Percentiles rank a stretch among this genome's conserved stretches.
phyloP scores from a whole-genome alignment of 331 rosid genomes.

The Rhamnella rubrinervis region DNA sequence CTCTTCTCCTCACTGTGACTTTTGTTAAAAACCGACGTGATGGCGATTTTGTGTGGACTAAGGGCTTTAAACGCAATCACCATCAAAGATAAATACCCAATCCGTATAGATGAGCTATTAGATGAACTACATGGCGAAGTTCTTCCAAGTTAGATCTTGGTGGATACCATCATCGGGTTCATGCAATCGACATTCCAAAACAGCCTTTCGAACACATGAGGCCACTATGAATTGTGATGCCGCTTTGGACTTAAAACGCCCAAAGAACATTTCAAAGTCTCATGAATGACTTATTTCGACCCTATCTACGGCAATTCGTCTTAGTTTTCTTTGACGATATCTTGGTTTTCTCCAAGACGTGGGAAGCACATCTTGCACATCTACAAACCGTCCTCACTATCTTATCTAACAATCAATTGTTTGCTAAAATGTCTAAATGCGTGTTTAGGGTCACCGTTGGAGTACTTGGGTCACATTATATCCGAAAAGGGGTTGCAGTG shows the following conservation, averaged over 20 bases:
- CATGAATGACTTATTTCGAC: not conserved
- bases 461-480: not conserved
- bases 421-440: not conserved
- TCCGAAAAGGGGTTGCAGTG: not conserved
- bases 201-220: too few species aligned
- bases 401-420: not conserved
- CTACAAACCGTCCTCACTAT: not conserved
- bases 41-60: not conserved
- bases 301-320: not conserved
- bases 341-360: not conserved
- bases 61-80: not conserved
- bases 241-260: not conserved
- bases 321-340: slow-evolving; percentile 10
- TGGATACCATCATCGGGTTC: too few species aligned
- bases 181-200: too few species aligned
- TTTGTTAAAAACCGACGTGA: not conserved
- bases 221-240: not conserved
- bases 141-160: too few species aligned
- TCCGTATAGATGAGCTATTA: too few species aligned
- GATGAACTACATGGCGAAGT: too few species aligned
- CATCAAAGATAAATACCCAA: too few species aligned
- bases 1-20: too few species aligned
- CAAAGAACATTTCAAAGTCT: not conserved
- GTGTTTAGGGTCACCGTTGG: not conserved
- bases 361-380: not conserved